phyloP scores from a whole-genome alignment of 805 yeast genomes.

The Wickerhamiella brachini region DNA sequence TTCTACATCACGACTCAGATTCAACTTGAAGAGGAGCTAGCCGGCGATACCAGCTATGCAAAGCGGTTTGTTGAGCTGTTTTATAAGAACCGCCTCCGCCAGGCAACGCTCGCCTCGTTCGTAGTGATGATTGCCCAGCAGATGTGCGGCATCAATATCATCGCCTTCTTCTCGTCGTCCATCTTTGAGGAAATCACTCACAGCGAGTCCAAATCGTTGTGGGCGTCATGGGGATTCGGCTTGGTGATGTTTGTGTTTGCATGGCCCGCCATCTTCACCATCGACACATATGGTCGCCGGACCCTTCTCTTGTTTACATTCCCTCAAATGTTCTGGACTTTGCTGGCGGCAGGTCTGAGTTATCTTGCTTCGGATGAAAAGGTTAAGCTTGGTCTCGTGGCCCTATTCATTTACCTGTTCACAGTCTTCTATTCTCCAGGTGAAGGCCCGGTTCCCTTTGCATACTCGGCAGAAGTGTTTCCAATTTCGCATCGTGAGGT shows the following conservation, averaged over 20 bases:
- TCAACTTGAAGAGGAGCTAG: slow-evolving; percentile 30
- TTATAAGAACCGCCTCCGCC: slow-evolving; percentile 45
- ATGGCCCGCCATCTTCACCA: slow-evolving; percentile 64
- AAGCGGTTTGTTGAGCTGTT: slow-evolving; percentile 9
- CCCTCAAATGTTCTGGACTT: slow-evolving; percentile 43
- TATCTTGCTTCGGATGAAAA: slow-evolving; percentile 46
- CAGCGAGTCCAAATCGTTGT: slow-evolving; percentile 43
- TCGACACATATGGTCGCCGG: slow-evolving; percentile 66
- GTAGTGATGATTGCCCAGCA: slow-evolving; percentile 83
- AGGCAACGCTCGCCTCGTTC: slow-evolving; percentile 68
- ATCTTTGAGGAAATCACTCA: slow-evolving; percentile 44
- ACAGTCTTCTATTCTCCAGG: slow-evolving; percentile 66
- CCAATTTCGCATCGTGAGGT: slow-evolving; percentile 13
- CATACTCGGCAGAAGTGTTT: slow-evolving; percentile 62
- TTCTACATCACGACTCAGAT: slow-evolving; percentile 42
- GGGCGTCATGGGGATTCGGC: slow-evolving; percentile 81
- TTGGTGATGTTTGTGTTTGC: slow-evolving; percentile 68
- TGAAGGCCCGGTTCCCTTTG: slow-evolving; percentile 86
- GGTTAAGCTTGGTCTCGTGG: slow-evolving; percentile 47
- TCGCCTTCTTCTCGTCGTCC: slow-evolving; percentile 70
- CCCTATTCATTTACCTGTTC: slow-evolving; percentile 60
- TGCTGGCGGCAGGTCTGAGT: slow-evolving; percentile 41
- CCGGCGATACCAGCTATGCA: slow-evolving; percentile 27
- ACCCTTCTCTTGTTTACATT: slow-evolving; percentile 40
- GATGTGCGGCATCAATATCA: slow-evolving; percentile 79